A percentile compares a stretch with the other conserved stretches of the same genome.
These are phyloP conservation scores for Quercus phellos DNA, from an alignment of 331 rosid species.

Conservation along the genomic window DNA sequence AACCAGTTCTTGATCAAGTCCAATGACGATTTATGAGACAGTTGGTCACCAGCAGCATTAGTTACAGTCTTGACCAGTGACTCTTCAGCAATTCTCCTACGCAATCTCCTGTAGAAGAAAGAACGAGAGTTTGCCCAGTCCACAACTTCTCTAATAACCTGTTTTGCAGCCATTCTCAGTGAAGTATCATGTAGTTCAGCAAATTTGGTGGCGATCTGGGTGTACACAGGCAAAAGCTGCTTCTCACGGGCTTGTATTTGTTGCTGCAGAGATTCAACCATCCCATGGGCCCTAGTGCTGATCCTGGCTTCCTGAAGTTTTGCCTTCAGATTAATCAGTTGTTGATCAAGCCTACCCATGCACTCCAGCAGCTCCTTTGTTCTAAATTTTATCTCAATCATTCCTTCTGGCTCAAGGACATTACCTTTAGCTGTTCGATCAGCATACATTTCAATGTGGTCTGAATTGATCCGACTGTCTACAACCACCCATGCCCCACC, in stretches of 20 bases:
- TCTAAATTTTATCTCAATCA: conserved; percentile 97
- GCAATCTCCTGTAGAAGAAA: conserved; percentile 75
- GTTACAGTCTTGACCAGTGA: conserved; percentile 62
- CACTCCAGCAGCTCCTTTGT: conserved; percentile 81
- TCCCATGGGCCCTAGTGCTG: conserved; percentile 26
- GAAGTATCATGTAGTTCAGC: conserved; percentile 97
- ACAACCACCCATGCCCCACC: conserved; percentile 99
- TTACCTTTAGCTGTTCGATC: conserved; percentile 91
- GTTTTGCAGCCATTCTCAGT: conserved; percentile 95
- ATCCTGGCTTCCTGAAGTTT: conserved; percentile 76
- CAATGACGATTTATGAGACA: conserved; percentile 60
- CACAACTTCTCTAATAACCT: conserved; percentile 78
- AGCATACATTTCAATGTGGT: conserved; percentile 95
- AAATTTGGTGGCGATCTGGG: conserved; percentile 89
- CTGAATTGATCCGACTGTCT: conserved; percentile 85
- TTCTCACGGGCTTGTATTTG: conserved; percentile 84
- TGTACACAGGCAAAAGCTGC: conserved; percentile 86
- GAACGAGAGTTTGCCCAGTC: conserved; percentile 80
- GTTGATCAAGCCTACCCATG: conserved; percentile 93
- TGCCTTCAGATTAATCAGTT: conserved; percentile 63
- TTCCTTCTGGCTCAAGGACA: conserved; percentile 98
- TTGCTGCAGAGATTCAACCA: conserved; percentile 66
- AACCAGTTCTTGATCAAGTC: conserved; percentile 72
- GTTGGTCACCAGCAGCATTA: conserved; percentile 79
- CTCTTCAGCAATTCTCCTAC: conserved; percentile 77